Conservation (phyloP, 2,329 filamentous ascomycete species). For the Arthrinium puccinioides region DNA sequence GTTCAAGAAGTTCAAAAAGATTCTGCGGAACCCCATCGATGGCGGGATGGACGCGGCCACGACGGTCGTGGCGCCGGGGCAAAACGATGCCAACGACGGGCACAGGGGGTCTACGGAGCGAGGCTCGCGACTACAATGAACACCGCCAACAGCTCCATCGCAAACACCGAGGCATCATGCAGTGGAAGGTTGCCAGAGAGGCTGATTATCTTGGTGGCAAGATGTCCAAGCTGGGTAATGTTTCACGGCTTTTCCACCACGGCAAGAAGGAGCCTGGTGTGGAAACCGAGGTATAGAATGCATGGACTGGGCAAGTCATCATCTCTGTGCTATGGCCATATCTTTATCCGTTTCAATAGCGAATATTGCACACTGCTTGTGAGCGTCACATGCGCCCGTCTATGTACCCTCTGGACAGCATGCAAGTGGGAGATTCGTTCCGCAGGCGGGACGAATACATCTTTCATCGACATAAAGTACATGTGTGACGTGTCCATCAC, state of each 20-base stretch:
- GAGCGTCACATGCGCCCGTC: too few species aligned
- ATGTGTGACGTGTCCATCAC: too few species aligned
- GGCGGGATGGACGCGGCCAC: constrained; percentile 19
- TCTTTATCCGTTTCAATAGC: too few species aligned
- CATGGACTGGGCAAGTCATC: too few species aligned
- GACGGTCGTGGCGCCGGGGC: constrained; percentile 23
- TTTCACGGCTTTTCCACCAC: constrained; percentile 51
- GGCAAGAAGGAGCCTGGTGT: constrained; percentile 50
- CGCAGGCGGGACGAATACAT: too few species aligned
- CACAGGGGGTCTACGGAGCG: constrained; percentile 22
- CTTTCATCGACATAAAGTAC: too few species aligned
- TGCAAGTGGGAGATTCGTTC: too few species aligned
- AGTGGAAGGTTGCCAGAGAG: constrained; percentile 55
- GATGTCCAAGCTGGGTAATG: constrained; percentile 47
- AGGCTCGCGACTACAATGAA: constrained; percentile 39
- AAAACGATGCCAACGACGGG: constrained; percentile 30
- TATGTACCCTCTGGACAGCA: too few species aligned
- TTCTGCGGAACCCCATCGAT: constrained; percentile 25
- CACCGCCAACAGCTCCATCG: constrained; percentile 54
- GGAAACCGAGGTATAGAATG: constrained; percentile 59
- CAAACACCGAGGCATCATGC: constrained; percentile 64
- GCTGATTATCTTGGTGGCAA: constrained; percentile 45
- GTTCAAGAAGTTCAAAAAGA: constrained; percentile 25
- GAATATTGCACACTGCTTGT: too few species aligned
- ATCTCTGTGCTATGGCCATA: too few species aligned